These are phyloP conservation scores for Pseudozyma sp. DNA, from an alignment of 1,284 basidiomycete species.

Conservation along the genomic window DNA sequence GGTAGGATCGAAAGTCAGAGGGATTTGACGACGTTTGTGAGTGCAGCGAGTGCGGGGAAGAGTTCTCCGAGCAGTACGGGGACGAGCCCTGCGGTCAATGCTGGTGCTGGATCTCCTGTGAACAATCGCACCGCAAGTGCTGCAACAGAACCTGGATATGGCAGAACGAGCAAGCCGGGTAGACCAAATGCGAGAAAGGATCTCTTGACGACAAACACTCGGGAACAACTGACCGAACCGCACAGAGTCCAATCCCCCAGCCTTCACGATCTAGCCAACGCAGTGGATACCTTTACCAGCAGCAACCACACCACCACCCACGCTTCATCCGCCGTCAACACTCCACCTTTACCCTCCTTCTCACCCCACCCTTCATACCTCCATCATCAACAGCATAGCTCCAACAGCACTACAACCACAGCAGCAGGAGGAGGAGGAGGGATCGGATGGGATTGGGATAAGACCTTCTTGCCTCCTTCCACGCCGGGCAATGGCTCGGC, in stretches of 20 bases:
- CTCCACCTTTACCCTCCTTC: slow-evolving; percentile 5
- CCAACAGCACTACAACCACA: not conserved
- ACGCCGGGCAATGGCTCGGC: not conserved
- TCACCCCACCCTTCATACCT: not conserved
- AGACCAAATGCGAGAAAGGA: not conserved
- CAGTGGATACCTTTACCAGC: slow-evolving; percentile 22
- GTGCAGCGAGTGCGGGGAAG: slow-evolving; percentile 10
- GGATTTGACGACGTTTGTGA: slow-evolving; percentile 30
- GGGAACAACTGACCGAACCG: not conserved
- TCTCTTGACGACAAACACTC: not conserved
- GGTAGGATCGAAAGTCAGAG: slow-evolving; percentile 22
- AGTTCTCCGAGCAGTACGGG: slow-evolving; percentile 3
- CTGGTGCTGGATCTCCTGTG: not conserved
- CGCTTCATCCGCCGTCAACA: not conserved
- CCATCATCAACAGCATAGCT: not conserved
- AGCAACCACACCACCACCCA: not conserved
- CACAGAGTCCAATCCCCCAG: slow-evolving; percentile 16
- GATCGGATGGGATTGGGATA: slow-evolving; percentile 15
- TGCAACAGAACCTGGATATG: not conserved
- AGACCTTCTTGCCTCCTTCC: not conserved
- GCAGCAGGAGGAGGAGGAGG: not conserved
- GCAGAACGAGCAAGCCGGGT: no score
- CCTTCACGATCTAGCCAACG: slow-evolving; percentile 34
- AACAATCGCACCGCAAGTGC: not conserved
- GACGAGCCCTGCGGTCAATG: not conserved